Evolutionary conservation across 2,329 filamentous ascomycete genomes (phyloP), one percentile per base, ranked within the genome.

Genomic region (Aspergillus proliferans): DNA sequence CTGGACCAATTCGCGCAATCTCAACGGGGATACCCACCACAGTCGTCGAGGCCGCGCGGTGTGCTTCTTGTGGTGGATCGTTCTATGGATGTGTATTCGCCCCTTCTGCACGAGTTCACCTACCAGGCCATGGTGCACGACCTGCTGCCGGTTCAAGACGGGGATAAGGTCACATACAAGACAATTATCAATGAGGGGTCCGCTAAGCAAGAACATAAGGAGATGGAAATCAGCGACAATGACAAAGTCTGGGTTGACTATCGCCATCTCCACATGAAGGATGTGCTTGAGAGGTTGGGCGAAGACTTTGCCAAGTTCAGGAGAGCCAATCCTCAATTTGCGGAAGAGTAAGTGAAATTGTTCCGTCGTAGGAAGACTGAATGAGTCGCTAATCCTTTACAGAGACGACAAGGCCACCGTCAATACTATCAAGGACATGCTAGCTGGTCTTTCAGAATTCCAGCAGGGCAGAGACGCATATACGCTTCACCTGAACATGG

Each of bases 101-200:
- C 93, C 1, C 72, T 97, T 9, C 66, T 97, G 3, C 93, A 98
- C 70, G 93, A 98, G 63, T 96, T 98, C 66, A 96, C 93, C 10
- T 98, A 97, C 67, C 93, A 98, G 70, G 90, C 93, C 45, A 97
- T 98, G 92, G 92, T 89, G 3, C 88, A 96, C 68, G 93, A 98
- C 65, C 75, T 98, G 7, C 74, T 98, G 26, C 86, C 87, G 0
- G 89, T 98, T 63, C 84, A 87, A 60, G 93, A 97, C 47, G 85
- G 82, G 21, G 90, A 95, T 56, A 95, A 93, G 67, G 80, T 94
- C 8, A 89, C 86, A 0, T 98, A 91, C 65, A 85, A 84, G 57
- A 91, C 90, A 46, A 75, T 80, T 2, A 76, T 93, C 54, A 93
- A 95, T 56, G 82, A 90, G 58, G 88, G 86, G 8, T 77, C 80